Evolutionary conservation across 345 rosid genomes (phyloP), one percentile per base, ranked within the genome.

Genomic region (Eucalyptus sp.): DNA sequence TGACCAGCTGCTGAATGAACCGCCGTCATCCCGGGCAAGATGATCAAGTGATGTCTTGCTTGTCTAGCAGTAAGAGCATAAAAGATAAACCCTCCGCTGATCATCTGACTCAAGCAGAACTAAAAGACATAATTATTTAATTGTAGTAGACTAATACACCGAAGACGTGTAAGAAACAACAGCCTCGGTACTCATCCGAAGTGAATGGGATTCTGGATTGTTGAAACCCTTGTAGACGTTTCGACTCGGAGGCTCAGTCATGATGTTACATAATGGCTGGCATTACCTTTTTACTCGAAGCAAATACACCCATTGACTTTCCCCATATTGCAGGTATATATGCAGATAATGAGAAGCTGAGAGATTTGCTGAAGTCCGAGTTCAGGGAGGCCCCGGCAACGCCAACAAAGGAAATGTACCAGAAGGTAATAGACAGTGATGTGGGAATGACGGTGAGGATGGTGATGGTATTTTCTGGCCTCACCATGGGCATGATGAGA

Each of bases 401-500:
- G 79, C 92, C 94, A 16, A 79, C 91, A 7, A 89, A 92, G 89
- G 94, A 94, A 89, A 90, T 91, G 91, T 94, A 92, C 89, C 90
- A 89, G 68, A 86, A 48, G 54, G 93, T 87, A 17, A 90, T 94
- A 41, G 95, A 93, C 91, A 90, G 92, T 85, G 95, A 95, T 90
- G 88, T 88, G 33, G 88, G 66, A 31, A 89, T 93, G 90, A 84
- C 85, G 58, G 91, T 93, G 66, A 90, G 94, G 88, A 41, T 93
- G 93, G 92, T 92, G 29, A 92, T 95, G 15, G 92, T 93, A 58
- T 92, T 88, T 88, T 91, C 94, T 14, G 24, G 89, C 54, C 93
- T 93, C 89, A 93, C 93, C 43, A 90, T 92, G 93, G 89, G 60
- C 92, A 92, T 93, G 94, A 93, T 92, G 2, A 93, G 90, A 44